Evolutionary conservation across 2,329 filamentous ascomycete genomes (phyloP), one percentile per base, ranked within the genome.

Genomic region (Penicillium sp.): DNA sequence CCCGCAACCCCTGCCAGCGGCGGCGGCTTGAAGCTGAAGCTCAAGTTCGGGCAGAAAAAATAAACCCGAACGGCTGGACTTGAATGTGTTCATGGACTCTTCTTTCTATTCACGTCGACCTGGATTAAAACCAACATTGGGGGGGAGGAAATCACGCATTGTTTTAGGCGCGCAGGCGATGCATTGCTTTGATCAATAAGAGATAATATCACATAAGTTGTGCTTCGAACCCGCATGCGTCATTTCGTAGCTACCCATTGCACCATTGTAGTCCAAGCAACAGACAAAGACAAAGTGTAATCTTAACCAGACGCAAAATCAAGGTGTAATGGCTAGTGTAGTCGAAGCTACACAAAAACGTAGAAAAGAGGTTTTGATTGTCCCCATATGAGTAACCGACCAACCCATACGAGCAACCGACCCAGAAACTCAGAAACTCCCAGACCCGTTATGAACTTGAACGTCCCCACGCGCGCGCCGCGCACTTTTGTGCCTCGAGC

Each of bases 11-110:
- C 67, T 28, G 56, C 58, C 28, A 65, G 64, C 38, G 65, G 65
- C 22, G 66, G 70, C 16, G 69, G 70, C 30, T 56, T 76, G 44
- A 77, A 76, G 56, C 58, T 76, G 16, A 77, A 76, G 59, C 57
- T 75, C 46, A 75, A 72, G 49, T 62, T 74, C 45, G 68, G 66
- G 46, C 60, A 64, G 40, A 64, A 67, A 38, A 68, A 70, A 63
- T 70, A 53, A 50, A 20, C 38, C 13, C 36, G 13, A 2, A 11
- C 22, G 13, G 8, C 22, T 50, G 41, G 44, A 49, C n/a, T 39
- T 49, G 50, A 38, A 16, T 45, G 38, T 51, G 33, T 48, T 48
- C 60, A 51, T 64, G 58, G 57, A 58, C 51, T 58, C 35, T 57
- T 51, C 39, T 28, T 27, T 28, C 46, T 53, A 40, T 57, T 56